Percentiles rank a stretch among this genome's conserved stretches.
These are phyloP conservation scores for Herpetomonas samuelpessoai DNA, from an alignment of 208 protist species.

Conservation along the genomic window DNA sequence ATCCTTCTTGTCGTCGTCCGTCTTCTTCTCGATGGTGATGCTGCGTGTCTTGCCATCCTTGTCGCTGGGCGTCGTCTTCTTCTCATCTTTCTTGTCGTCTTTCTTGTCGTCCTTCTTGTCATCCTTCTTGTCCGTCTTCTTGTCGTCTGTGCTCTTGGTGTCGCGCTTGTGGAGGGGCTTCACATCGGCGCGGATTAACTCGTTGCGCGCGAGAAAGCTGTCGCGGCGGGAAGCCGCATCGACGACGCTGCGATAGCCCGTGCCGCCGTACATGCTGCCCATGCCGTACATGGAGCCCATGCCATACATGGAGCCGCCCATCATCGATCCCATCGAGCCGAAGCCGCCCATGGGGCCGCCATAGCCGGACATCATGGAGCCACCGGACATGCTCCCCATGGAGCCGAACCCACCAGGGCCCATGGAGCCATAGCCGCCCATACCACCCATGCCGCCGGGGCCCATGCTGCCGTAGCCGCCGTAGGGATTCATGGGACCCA, in stretches of 20 bases:
- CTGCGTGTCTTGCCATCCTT: conserved; percentile 13
- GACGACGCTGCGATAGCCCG: conserved; percentile 53
- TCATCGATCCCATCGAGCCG: conserved; percentile 28
- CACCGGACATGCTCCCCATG: conserved; percentile 22
- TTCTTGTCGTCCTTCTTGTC: conserved; percentile 13
- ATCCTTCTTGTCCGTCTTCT: conserved; percentile 1
- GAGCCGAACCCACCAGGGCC: conserved; percentile 21
- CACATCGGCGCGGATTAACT: conserved; percentile 55
- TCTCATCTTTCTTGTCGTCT: neutral
- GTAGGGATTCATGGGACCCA: conserved; percentile 2
- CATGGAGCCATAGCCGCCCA: conserved; percentile 6
- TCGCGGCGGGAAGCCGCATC: conserved; percentile 52
- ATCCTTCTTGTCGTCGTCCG: conserved; percentile 10
- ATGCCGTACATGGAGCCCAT: conserved; percentile 31
- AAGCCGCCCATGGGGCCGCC: conserved; percentile 30
- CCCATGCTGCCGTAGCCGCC: conserved; percentile 3
- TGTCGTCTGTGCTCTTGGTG: conserved; percentile 4
- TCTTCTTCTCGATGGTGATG: conserved; percentile 18
- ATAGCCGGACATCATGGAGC: conserved; percentile 13
- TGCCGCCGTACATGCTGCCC: conserved; percentile 29
- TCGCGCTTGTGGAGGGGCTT: conserved; percentile 30
- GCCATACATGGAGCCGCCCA: conserved; percentile 48
- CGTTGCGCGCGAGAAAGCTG: conserved; percentile 61
- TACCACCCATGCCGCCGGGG: conserved; percentile 3
- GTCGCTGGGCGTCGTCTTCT: conserved; percentile 10